Conservation (phyloP, 75 land plant species). For the Larix kaempferi region DNA sequence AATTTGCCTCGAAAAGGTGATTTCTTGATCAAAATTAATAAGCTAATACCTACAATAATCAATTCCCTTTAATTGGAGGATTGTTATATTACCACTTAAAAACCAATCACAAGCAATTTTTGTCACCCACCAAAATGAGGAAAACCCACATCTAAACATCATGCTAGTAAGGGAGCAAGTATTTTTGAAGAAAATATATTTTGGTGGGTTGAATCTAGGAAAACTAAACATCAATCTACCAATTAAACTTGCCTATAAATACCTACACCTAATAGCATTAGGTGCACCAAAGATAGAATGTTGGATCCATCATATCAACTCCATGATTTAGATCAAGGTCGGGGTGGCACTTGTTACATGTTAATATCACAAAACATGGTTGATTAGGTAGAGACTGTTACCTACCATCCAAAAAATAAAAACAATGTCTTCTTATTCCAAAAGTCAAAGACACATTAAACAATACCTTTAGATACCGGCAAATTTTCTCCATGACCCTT, state of each 20-base stretch:
- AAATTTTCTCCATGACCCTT: constrained; percentile 28
- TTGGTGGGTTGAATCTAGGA: neutral
- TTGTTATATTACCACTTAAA: neutral
- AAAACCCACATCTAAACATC: neutral
- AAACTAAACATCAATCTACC: neutral
- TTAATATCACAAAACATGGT: neutral
- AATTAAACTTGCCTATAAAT: neutral
- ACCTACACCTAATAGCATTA: neutral
- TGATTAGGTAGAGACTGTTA: neutral
- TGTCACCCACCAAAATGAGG: neutral
- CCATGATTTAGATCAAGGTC: neutral
- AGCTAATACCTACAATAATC: neutral
- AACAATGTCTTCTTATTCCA: neutral
- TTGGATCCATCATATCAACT: neutral
- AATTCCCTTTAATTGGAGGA: neutral
- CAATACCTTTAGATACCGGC: constrained; percentile 31
- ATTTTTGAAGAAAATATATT: neutral
- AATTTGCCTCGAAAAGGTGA: neutral
- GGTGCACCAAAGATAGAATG: neutral
- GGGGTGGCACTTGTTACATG: neutral
- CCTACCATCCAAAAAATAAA: neutral
- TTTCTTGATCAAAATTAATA: neutral
- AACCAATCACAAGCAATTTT: neutral
- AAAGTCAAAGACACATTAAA: neutral
- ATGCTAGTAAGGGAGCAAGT: neutral